Base-by-base conservation (phyloP, 2,329 filamentous ascomycete genomes). In the Coleophoma crateriformis region DNA sequence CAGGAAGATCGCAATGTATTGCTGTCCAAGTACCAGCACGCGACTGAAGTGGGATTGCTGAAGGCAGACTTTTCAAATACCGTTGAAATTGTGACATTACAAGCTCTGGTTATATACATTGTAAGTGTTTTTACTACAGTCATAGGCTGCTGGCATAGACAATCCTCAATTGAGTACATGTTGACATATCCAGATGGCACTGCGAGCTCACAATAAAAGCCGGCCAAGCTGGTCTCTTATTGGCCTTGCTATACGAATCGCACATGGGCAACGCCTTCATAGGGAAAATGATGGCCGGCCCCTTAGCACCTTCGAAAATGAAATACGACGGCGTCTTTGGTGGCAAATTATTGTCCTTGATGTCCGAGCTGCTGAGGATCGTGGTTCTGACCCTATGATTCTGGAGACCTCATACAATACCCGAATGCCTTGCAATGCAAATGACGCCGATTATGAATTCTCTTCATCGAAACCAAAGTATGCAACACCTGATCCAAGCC, bases 241-340 rank as follows among this genome's bases (percentile, higher is more conserved):
- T 65, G 57, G 69, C 65, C 44, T 45, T 45, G 56, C 58, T 15
- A 50, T 65, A 14, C 62, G 67, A 32, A 53, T 70, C 45, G 67
- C 65, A 15, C 64, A 64, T 32, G 57, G 59, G 27, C 61, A 79
- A 48, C 74, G 75, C n/a, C 53, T 78, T 14, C 75, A 76, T 52
- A 71, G 75, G 7, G 76, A 79, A 57, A 75, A 74, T 10, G 6
- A 70, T 68, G 11, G 65, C 69, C 35, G 76, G 77, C 52, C 66
- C 67, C 1, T 60, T 77, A 45, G 66, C 10, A 72, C 72, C 1
- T 76, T 75, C 53, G 73, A 78, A 48, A 73, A 71, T 0, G 74
- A 78, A 53, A 72, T 77, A 67, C 70, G 75, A 15, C 69, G 75
- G 42, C 68, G 75, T 15, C 54, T 77, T 19, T 78, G 75, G 75